Conservation (phyloP, 2,329 filamentous ascomycete genomes). For the Sclerotinia borealis region DNA sequence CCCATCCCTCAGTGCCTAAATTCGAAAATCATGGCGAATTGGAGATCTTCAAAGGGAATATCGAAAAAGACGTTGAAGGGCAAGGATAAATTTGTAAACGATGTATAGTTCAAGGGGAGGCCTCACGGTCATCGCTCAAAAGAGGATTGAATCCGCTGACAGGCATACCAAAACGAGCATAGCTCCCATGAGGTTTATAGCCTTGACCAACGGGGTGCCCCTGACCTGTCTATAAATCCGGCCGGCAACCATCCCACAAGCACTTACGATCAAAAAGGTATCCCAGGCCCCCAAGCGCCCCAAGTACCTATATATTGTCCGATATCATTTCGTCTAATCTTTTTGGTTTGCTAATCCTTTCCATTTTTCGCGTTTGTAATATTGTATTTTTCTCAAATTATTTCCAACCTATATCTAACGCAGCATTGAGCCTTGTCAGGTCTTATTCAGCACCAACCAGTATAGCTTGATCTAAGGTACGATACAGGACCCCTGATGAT, state of each 20-base stretch:
- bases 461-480: background rate
- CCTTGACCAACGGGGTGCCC: constrained; percentile 15
- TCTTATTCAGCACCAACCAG: constrained; percentile 24
- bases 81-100: constrained; percentile 18
- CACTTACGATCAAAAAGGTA: constrained; percentile 8
- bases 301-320: constrained; percentile 12
- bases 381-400: background rate
- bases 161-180: constrained; percentile 20
- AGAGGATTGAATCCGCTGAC: constrained; percentile 21
- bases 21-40: constrained; percentile 25
- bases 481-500: constrained; percentile 2
- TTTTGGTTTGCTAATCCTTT: constrained; percentile 7
- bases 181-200: constrained; percentile 14
- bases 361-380: constrained; percentile 15
- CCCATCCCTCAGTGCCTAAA: constrained; percentile 25
- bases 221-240: constrained; percentile 24
- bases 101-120: constrained; percentile 19
- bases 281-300: constrained; percentile 15
- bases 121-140: constrained; percentile 21
- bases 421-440: constrained; percentile 17
- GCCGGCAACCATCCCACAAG: constrained; percentile 4
- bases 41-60: constrained; percentile 24
- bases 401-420: constrained; percentile 13
- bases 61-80: constrained; percentile 26
- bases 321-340: constrained; percentile 4